These are phyloP conservation scores for Ophiostoma piceae DNA, from an alignment of 2,329 filamentous ascomycete genomes.

Conservation along the genomic window DNA sequence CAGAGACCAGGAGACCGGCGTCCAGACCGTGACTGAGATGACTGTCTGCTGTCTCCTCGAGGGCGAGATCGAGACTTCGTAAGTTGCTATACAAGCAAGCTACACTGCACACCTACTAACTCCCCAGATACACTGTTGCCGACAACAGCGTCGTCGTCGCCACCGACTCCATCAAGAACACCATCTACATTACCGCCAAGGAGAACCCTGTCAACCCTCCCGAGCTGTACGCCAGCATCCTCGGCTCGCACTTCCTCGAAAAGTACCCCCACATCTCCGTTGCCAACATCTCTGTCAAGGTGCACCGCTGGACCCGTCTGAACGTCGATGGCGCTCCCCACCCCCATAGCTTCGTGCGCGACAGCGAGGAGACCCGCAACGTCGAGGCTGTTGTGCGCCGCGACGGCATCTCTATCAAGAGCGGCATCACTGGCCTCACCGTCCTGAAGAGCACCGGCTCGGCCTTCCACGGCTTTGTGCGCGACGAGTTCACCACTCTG, in stretches of 20 bases:
- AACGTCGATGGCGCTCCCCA: slow-evolving; percentile 80
- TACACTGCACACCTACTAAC: background rate
- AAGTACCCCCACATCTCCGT: slow-evolving; percentile 82
- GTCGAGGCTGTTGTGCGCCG: slow-evolving; percentile 68
- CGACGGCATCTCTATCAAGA: slow-evolving; percentile 68
- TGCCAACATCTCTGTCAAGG: slow-evolving; percentile 74
- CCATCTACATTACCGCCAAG: slow-evolving; percentile 90
- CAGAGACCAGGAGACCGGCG: slow-evolving; percentile 66
- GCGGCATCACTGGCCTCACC: slow-evolving; percentile 72
- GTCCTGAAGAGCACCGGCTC: slow-evolving; percentile 97
- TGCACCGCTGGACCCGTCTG: slow-evolving; percentile 91
- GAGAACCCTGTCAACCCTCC: slow-evolving; percentile 87
- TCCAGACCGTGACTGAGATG: slow-evolving; percentile 88
- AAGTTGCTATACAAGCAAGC: slow-evolving; percentile 33
- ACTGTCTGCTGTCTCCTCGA: slow-evolving; percentile 89
- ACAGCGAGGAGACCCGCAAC: slow-evolving; percentile 80
- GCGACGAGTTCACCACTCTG: slow-evolving; percentile 89
- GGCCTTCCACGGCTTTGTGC: slow-evolving; percentile 89
- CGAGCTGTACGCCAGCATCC: slow-evolving; percentile 80
- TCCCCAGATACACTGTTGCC: slow-evolving; percentile 73
- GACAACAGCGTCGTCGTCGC: slow-evolving; percentile 95
- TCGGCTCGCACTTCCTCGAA: slow-evolving; percentile 83
- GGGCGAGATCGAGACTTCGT: slow-evolving; percentile 83
- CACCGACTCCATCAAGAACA: slow-evolving; percentile 98
- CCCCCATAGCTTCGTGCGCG: slow-evolving; percentile 89